A percentile compares a stretch with the other conserved stretches of the same genome.
phyloP scores from a whole-genome alignment of 192 early-diverging fungal genomes.

The Coemansia sp. region DNA sequence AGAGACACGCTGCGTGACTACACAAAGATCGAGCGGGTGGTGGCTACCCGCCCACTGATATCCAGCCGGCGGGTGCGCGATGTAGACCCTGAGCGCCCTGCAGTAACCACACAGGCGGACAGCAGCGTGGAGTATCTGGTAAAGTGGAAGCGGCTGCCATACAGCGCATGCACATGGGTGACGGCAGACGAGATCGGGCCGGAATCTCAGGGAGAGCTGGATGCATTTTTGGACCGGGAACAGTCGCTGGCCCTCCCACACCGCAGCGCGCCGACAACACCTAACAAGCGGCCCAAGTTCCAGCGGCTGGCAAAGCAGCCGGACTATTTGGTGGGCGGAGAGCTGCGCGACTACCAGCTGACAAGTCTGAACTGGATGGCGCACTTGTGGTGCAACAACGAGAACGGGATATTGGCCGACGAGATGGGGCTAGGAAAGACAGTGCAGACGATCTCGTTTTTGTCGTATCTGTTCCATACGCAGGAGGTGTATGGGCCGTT shows the following conservation, averaged over 20 bases:
- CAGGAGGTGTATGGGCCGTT: constrained; percentile 88
- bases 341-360: constrained; percentile 94
- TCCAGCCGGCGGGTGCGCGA: constrained; percentile 23
- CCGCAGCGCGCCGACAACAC: constrained; percentile 53
- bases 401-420: constrained; percentile 97
- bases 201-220: constrained; percentile 80
- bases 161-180: constrained; percentile 92
- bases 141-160: constrained; percentile 88
- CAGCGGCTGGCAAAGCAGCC: constrained; percentile 77
- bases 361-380: constrained; percentile 97
- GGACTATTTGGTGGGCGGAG: constrained; percentile 75
- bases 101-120: constrained; percentile 33
- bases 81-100: constrained; percentile 23
- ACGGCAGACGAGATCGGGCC: constrained; percentile 62
- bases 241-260: constrained; percentile 73
- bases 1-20: constrained; percentile 81
- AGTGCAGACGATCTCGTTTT: constrained; percentile 91
- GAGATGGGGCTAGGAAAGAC: constrained; percentile 98
- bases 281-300: constrained; percentile 72
- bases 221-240: constrained; percentile 78
- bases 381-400: constrained; percentile 87
- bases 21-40: constrained; percentile 84
- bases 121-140: constrained; percentile 78
- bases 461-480: constrained; percentile 84
- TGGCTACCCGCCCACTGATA: constrained; percentile 60